Percentiles rank a stretch among this genome's conserved stretches.
These are phyloP conservation scores for Medicago lupulina DNA, from an alignment of 306 rosid species.

Conservation along the genomic window DNA sequence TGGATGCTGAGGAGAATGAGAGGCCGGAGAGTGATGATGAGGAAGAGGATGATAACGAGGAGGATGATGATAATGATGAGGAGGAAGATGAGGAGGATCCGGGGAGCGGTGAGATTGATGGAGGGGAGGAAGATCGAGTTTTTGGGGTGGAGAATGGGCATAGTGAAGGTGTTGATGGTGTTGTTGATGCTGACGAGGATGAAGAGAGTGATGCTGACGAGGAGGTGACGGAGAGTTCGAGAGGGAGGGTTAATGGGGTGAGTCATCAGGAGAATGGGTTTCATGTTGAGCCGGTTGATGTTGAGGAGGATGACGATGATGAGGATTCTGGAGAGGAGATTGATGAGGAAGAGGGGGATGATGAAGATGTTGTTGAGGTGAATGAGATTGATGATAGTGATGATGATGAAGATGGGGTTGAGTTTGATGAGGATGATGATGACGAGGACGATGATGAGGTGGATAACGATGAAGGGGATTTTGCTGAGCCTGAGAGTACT, in stretches of 20 bases:
- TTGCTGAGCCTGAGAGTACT: constrained; percentile 69
- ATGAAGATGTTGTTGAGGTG: constrained; percentile 86
- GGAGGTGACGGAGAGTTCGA: constrained; percentile 72
- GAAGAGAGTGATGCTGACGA: constrained; percentile 95
- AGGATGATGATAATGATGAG: constrained; percentile 65
- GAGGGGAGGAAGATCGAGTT: constrained; percentile 74
- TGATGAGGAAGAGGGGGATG: constrained; percentile 80
- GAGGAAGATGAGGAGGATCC: constrained; percentile 79
- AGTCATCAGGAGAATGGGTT: constrained; percentile 69
- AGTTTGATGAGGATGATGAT: constrained; percentile 74
- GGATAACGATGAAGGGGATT: constrained; percentile 79
- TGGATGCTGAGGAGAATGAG: constrained; percentile 94
- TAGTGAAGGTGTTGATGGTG: constrained; percentile 72
- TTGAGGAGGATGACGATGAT: constrained; percentile 63
- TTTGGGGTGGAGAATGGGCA: constrained; percentile 66
- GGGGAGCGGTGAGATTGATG: constrained; percentile 87
- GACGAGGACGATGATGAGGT: constrained; percentile 86
- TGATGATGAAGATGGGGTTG: constrained; percentile 76
- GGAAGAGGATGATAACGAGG: constrained; percentile 62
- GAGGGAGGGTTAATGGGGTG: constrained; percentile 56
- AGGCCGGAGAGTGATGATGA: constrained; percentile 87
- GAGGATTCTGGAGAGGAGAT: constrained; percentile 82
- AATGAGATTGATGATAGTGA: constrained; percentile 76
- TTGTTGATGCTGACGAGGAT: constrained; percentile 83
- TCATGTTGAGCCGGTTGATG: constrained; percentile 62